Base-by-base conservation (phyloP, 2,329 filamentous ascomycete species). In the Onygenales sp. region DNA sequence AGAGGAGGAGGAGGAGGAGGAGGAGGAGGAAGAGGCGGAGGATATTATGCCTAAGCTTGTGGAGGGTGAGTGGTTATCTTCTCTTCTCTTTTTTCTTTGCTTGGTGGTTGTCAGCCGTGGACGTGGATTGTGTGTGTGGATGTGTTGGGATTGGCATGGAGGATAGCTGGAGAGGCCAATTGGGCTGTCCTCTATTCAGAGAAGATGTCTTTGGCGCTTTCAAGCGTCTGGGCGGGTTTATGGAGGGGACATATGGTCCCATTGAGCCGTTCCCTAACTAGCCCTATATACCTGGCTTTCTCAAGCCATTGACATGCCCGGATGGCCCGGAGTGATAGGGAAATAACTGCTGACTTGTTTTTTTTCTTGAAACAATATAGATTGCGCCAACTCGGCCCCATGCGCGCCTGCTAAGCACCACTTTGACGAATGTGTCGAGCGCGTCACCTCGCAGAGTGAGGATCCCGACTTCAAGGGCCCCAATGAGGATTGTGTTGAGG, bases 381-480 rank as follows among this genome's bases (percentile, higher is more conserved):
- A 95, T 69, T 98, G 93, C 82, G 82, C 83, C 74, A 83, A 92
- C 72, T 90, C 90, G 60, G 81, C 86, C 72, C 78, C 87, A 74
- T 98, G 93, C 77, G 80, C 85, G 58, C 85, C 86, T 56, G 82
- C 83, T 69, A 98, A 97, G 84, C 92, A 97, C 81, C 93, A 98
- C 82, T 97, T 87, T 73, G 92, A 97, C 62, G 89, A 96, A 77
- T 98, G 93, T 73, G 90, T 92, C 64, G 91, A 95, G 82, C 90
- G 93, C 66, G 93, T 98, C 64, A 89, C 84, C 57, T 74, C 61
- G 65, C 73, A 80, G 69, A 71, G 78, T 64, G 83, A 89, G 67
- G 82, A 86, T 63, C 81, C 85, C 60, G 83, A 86, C 64, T 79
- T 80, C 74, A 83, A 85, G 75, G 85, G 78, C 53, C 77, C 85